These are phyloP conservation scores for Polytrichum commune DNA, from an alignment of 225 moss, liverwort and hornwort species.

Conservation along the genomic window DNA sequence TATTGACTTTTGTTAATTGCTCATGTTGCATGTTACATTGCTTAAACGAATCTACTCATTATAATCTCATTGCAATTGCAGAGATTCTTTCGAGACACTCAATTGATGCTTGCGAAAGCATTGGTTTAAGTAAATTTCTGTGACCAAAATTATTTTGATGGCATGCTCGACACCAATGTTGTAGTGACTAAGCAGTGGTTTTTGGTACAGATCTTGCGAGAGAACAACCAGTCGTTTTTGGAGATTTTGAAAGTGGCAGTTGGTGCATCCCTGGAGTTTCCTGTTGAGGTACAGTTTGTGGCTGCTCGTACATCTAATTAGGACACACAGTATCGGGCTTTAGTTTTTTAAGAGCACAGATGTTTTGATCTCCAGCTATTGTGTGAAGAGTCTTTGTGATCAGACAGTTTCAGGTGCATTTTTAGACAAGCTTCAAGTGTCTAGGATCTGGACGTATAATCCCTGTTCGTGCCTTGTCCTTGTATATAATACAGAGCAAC, in stretches of 20 bases:
- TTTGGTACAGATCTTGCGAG: constrained; percentile 58
- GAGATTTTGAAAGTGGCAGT: constrained; percentile 78
- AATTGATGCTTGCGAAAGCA: background rate
- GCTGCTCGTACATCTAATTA: no score
- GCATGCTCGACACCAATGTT: constrained; percentile 2
- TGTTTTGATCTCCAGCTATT: no score
- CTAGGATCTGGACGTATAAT: no score
- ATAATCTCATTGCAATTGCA: background rate
- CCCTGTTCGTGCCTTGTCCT: background rate
- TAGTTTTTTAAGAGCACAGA: no score
- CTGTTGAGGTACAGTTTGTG: constrained; percentile 40
- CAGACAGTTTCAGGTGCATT: no score
- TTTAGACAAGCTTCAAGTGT: no score
- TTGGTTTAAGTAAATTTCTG: background rate
- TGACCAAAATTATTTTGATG: background rate
- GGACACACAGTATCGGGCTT: no score
- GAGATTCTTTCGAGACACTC: background rate
- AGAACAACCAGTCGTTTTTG: constrained; percentile 65
- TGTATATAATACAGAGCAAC: no score
- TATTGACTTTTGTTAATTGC: no score
- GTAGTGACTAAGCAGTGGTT: background rate
- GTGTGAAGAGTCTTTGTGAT: no score
- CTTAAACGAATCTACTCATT: background rate
- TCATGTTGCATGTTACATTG: constrained; percentile 1
- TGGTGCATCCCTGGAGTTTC: constrained; percentile 61